phyloP scores from a whole-genome alignment of 2,329 filamentous ascomycete species.

The Xylaria sp. region DNA sequence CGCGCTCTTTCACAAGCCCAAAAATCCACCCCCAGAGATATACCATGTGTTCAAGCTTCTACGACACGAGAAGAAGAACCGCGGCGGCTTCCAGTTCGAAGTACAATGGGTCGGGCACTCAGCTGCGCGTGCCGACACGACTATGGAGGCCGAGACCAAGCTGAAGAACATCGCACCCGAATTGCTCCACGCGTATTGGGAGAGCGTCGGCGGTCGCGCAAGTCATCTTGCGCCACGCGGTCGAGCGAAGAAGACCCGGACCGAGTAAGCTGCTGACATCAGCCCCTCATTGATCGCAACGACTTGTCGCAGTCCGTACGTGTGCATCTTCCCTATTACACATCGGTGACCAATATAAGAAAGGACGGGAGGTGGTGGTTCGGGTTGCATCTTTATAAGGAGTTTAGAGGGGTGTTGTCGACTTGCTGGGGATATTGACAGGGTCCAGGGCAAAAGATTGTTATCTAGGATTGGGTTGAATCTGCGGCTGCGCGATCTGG shows the following conservation, averaged over 20 bases:
- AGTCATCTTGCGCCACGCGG: constrained; percentile 45
- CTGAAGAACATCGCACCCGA: constrained; percentile 44
- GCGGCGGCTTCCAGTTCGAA: constrained; percentile 46
- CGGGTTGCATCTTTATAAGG: constrained; percentile 31
- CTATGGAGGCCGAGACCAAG: constrained; percentile 47
- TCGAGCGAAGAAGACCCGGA: constrained; percentile 41
- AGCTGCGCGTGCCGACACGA: constrained; percentile 43
- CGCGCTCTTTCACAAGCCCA: constrained; percentile 46
- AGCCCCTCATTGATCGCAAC: background rate
- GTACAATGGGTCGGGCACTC: constrained; percentile 51
- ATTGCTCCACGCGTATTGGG: constrained; percentile 46
- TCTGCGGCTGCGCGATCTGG: background rate
- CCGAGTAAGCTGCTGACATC: constrained; percentile 5
- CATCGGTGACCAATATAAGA: constrained; percentile 14
- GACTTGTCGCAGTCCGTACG: constrained; percentile 3
- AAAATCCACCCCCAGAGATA: constrained; percentile 40
- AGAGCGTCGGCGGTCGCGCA: constrained; percentile 44
- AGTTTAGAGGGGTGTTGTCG: constrained; percentile 20
- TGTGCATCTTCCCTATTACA: constrained; percentile 20
- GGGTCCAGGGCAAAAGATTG: constrained; percentile 13
- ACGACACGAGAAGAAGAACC: constrained; percentile 44
- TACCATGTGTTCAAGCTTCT: constrained; percentile 48
- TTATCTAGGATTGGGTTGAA: background rate
- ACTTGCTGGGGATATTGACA: background rate
- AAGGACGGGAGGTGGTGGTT: background rate